Base-by-base conservation (phyloP, 1,284 basidiomycete genomes). In the Xerocomus nothofagi region DNA sequence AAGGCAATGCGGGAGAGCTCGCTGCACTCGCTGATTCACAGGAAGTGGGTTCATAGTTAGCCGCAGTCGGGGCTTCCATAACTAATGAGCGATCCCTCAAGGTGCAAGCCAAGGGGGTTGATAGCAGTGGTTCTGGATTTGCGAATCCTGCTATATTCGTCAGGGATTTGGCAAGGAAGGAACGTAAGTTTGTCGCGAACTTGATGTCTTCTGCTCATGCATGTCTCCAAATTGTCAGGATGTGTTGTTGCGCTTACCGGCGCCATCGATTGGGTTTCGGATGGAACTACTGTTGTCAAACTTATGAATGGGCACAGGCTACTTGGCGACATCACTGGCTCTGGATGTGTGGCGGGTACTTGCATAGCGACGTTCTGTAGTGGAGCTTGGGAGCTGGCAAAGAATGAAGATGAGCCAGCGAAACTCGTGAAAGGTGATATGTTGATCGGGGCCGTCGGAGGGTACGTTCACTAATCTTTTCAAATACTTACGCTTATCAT, bases 1-100 rank as follows among this genome's bases (percentile, higher is more conserved):
- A 98, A 70, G 96, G 95, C 6, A 98, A 98, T 64, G 89, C 93
- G 0, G 93, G 84, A 18, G 96, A 98, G 69, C 84, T 98, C 20
- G 91, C 84, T 0, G 77, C 88, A 0, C 72, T 98, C 12, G 81
- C 86, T 1, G 80, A 86, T 15, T 87, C 86, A 0, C 67, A 68
- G n/a, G 93, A 93, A 73, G 91, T 86, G 39, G 34, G 68, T 50
- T 27, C 46, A 24, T 14, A 18, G 7, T 44, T 14, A 15, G 5
- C 6, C 4, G 7, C 42, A n/a, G 24, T 42, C 15, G 17, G 3
- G n/a, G 7, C 34, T 40, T 11, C 15, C 26, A 23, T 18, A 10
- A 24, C 36, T 53, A n/a, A 47, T 39, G 23, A 11, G 27, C 4
- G 31, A 14, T 37, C 37, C 20, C 23, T 43, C 12, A 33, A 59